phyloP scores from a whole-genome alignment of 164 flowering plant species.

The Vitis labrusca region DNA sequence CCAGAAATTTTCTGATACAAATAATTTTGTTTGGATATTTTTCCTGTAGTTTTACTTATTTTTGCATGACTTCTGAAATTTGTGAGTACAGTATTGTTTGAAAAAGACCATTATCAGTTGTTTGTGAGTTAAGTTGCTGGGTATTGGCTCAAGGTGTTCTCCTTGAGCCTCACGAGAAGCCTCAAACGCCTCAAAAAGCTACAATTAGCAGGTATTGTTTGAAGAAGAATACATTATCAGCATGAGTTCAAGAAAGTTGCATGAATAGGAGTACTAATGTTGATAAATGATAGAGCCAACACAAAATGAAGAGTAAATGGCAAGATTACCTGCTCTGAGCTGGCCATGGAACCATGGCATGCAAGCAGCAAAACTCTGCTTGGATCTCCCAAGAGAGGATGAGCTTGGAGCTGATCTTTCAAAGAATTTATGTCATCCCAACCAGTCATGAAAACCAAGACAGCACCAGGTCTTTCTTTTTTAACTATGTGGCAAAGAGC shows the following conservation, averaged over 20 bases:
- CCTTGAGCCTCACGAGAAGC: background rate
- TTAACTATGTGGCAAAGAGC: conserved; percentile 70
- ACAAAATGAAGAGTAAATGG: background rate
- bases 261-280: too few relatives aligned
- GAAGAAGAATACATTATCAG: background rate
- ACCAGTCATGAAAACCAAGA: conserved; percentile 96
- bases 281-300: too few relatives aligned
- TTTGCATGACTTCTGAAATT: too few relatives aligned
- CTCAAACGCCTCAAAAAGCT: background rate
- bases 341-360: conserved; percentile 99
- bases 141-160: background rate
- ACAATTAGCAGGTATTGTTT: background rate
- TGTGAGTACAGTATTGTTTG: too few relatives aligned
- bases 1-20: too few relatives aligned
- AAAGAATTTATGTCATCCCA: conserved; percentile 97
- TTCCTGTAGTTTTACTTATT: too few relatives aligned
- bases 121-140: background rate
- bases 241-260: background rate
- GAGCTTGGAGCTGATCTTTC: conserved; percentile 85
- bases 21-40: too few relatives aligned
- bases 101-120: too few relatives aligned
- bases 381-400: conserved; percentile 85
- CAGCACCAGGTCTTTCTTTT: conserved; percentile 83
- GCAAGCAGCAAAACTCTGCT: conserved; percentile 78
- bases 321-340: conserved; percentile 81